Evolutionary conservation across 495 filamentous ascomycete species (phyloP).

Genomic region (Jackrogersella minutella): DNA sequence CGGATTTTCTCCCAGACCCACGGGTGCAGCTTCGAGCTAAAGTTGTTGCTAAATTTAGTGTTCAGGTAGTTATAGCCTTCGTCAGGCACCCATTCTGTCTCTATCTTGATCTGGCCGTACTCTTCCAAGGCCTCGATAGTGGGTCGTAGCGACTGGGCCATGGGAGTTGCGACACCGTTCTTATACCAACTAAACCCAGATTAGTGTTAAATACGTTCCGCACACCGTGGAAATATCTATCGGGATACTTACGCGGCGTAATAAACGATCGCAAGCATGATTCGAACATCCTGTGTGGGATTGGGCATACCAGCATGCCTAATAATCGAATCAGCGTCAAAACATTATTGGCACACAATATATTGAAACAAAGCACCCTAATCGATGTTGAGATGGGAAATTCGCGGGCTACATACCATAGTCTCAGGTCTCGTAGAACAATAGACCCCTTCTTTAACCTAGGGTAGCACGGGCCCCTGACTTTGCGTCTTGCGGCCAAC

Average conservation of each 20-base stretch:
- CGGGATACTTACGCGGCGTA: neutral
- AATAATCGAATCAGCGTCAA: neutral
- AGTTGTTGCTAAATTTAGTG: neutral
- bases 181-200: neutral
- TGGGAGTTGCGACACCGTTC: neutral
- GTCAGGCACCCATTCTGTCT: neutral
- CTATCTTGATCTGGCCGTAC: slow-evolving; percentile 1
- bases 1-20: slow-evolving; percentile 1
- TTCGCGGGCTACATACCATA: neutral
- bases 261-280: slow-evolving; percentile 5
- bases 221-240: neutral
- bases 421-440: neutral
- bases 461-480: neutral
- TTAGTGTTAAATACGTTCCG: neutral
- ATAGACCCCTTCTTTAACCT: slow-evolving; percentile 2
- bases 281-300: neutral
- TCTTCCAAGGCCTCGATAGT: neutral
- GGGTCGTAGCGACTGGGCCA: neutral
- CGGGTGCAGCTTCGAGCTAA: neutral
- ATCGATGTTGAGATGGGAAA: neutral
- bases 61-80: neutral
- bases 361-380: neutral
- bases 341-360: neutral
- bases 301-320: slow-evolving; percentile 1
- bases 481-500: neutral